phyloP scores from a whole-genome alignment of 306 rosid species.

The apple (Malus domestica) region ASM211411v1 NC_041802.1:24495501-24496000 shows the following conservation, averaged over 20 bases:
- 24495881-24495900: neutral
- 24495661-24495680: neutral
- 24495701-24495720: neutral
- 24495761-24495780: neutral
- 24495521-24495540: slow-evolving; percentile 68
- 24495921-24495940: neutral
- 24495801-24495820: neutral
- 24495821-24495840: neutral
- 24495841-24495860: neutral
- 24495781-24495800: neutral
- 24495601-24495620: neutral
- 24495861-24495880: neutral
- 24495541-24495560: slow-evolving; percentile 58
- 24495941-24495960: neutral
- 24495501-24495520: slow-evolving; percentile 85
- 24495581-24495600: neutral
- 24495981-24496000: neutral
- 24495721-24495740: neutral
- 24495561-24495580: slow-evolving; percentile 65
- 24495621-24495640: neutral
- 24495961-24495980: neutral
- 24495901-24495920: neutral
- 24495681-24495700: neutral
- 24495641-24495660: neutral
- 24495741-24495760: neutral